Evolutionary conservation across 2,329 filamentous ascomycete genomes (phyloP).

Genomic region (Cladosporium colombiae): DNA sequence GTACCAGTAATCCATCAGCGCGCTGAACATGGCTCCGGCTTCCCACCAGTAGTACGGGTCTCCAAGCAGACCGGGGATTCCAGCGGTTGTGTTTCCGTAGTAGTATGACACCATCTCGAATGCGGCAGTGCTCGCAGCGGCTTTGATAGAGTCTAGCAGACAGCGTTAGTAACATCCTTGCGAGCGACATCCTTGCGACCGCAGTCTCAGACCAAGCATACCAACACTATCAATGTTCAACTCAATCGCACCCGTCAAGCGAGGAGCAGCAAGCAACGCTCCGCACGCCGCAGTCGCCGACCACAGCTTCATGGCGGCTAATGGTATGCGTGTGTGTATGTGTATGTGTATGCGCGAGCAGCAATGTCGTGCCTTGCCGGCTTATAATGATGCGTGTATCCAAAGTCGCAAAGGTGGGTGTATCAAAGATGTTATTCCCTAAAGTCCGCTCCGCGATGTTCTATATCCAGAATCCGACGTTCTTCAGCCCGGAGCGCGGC

Average conservation of each 20-base stretch:
- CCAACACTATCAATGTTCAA: slow-evolving; percentile 12
- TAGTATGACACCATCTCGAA: slow-evolving; percentile 56
- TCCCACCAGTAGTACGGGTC: slow-evolving; percentile 76
- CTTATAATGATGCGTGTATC: background rate
- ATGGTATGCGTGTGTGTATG: background rate
- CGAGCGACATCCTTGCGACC: background rate
- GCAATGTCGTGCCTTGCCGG: background rate
- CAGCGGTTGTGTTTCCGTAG: slow-evolving; percentile 53
- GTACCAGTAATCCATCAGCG: slow-evolving; percentile 70
- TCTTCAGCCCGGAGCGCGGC: slow-evolving; percentile 7
- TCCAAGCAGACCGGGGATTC: slow-evolving; percentile 58
- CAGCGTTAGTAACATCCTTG: background rate
- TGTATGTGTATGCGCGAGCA: slow-evolving; percentile 1
- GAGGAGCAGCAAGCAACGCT: slow-evolving; percentile 25
- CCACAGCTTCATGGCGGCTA: slow-evolving; percentile 25
- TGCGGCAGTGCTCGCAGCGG: slow-evolving; percentile 45
- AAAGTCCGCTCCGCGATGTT: background rate
- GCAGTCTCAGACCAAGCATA: slow-evolving; percentile 1
- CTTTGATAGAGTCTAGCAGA: slow-evolving; percentile 43
- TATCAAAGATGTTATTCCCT: background rate
- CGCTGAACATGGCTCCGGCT: slow-evolving; percentile 62
- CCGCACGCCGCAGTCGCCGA: slow-evolving; percentile 21
- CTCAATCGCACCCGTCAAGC: slow-evolving; percentile 23
- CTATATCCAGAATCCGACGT: background rate
- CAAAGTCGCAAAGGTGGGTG: background rate